Conservation (phyloP, 306 rosid species). For the Biancaea sappan region DNA sequence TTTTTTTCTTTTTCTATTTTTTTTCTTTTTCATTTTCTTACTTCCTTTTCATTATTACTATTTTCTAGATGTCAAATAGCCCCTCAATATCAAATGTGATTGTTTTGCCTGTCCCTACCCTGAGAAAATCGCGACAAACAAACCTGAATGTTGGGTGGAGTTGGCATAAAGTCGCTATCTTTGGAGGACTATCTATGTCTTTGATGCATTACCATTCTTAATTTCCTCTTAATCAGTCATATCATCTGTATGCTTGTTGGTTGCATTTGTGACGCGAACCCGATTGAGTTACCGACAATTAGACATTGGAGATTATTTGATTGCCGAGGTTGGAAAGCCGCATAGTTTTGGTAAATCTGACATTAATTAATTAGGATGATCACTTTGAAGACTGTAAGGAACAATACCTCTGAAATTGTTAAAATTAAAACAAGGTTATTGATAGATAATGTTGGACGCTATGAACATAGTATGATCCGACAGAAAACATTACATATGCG, state of each 20-base stretch:
- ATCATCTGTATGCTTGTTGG: not conserved
- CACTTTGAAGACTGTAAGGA: not conserved
- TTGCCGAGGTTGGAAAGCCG: not conserved
- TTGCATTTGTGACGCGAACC: not conserved
- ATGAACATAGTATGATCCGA: not conserved
- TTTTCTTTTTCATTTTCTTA: too few species aligned
- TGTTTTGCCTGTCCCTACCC: not conserved
- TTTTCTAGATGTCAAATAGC: too few species aligned
- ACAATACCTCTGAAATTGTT: not conserved
- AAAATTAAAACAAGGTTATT: not conserved
- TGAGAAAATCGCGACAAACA: constrained; percentile 2
- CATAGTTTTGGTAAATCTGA: not conserved
- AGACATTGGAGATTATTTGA: not conserved
- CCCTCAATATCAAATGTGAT: too few species aligned
- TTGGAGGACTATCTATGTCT: constrained; percentile 30
- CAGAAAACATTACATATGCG: not conserved
- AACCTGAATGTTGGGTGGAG: constrained; percentile 18
- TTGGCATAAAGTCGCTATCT: constrained; percentile 37
- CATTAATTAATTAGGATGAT: not conserved
- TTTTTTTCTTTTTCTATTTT: too few species aligned
- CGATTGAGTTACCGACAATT: not conserved
- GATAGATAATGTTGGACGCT: not conserved
- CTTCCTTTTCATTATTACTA: too few species aligned
- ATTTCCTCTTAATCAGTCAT: not conserved
- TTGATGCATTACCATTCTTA: constrained; percentile 9